Base-by-base conservation (phyloP, 495 filamentous ascomycete genomes). In the Penicillium egyptiacum region DNA sequence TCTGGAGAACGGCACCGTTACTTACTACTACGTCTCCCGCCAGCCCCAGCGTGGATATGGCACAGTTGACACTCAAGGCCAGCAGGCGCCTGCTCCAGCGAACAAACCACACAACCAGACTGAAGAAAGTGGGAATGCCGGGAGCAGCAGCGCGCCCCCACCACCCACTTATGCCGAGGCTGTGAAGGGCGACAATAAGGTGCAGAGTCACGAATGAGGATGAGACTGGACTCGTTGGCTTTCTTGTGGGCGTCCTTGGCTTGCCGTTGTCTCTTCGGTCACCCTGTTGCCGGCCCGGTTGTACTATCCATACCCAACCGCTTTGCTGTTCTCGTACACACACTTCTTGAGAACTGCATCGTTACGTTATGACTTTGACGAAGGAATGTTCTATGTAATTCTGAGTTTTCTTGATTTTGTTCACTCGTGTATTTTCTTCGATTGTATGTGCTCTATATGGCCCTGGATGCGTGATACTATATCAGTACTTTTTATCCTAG, bases 111-210 rank as follows among this genome's bases (percentile, higher is more conserved):
- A 67, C 23, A 53, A 59, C 56, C 61, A 61, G 47, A 70, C 53
- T n/a, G 69, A 65, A 23, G 71, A 60, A 12, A 17, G 30, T 55
- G 42, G 33, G 5, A 19, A 53, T 35, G 64, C 57, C 40, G 57
- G 47, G 0, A 63, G 69, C 23, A 65, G 75, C 43, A 76, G 72
- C 50, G 65, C 45, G 56, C 69, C 41, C 70, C 75, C 80, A 20
- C 90, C 90, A 45, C 91, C 91, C 31, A 90, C 87, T 22, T 95
- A 95, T 75, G 86, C 87, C 42, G 89, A 94, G 75, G 91, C 90
- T 35, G 87, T 95, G 35, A 86, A 83, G 69, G 92, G 91, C 12
- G 92, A 96, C 68, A 67, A 96, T 68, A 97, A 97, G 80, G 76
- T 96, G 39, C 92, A 96, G 81, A 81, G 75, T 4, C 76, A 80